These are phyloP conservation scores for Blastomyces parvus DNA, from an alignment of 2,329 filamentous ascomycete species.

Conservation along the genomic window DNA sequence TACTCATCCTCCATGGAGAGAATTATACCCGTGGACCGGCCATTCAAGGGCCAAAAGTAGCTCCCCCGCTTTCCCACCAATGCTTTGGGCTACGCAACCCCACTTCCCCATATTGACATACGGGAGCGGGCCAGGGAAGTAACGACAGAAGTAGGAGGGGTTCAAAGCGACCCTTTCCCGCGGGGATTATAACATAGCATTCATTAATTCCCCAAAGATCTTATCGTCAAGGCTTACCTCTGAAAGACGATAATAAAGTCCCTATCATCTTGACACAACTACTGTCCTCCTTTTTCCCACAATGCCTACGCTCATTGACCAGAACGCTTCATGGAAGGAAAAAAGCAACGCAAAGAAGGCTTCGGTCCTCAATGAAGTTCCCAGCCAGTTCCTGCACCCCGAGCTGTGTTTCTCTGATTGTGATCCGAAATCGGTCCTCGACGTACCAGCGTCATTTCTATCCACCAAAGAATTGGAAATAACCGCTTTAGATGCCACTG, in stretches of 20 bases:
- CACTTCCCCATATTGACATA: background rate
- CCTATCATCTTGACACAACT: background rate
- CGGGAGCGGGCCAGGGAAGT: background rate
- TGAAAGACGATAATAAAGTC: background rate
- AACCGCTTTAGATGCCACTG: background rate
- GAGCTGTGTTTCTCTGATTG: background rate
- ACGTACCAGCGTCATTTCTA: background rate
- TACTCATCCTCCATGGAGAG: too few species aligned
- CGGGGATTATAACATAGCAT: background rate
- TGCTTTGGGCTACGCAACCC: background rate
- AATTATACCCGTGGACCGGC: too few species aligned
- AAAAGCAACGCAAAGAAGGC: conserved; percentile 5
- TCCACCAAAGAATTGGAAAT: background rate
- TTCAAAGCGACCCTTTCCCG: background rate
- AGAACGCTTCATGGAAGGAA: background rate
- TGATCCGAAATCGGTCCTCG: background rate
- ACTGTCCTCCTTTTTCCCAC: background rate
- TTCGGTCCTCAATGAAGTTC: conserved; percentile 2
- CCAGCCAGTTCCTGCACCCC: background rate
- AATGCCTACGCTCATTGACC: conserved; percentile 5
- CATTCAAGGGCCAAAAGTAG: too few species aligned
- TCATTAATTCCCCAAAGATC: background rate
- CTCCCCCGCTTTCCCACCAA: background rate
- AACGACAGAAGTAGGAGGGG: background rate
- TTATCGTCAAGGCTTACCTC: background rate